Conservation (phyloP, 768 basidiomycete species). For the Naematelia aurantialba region DNA sequence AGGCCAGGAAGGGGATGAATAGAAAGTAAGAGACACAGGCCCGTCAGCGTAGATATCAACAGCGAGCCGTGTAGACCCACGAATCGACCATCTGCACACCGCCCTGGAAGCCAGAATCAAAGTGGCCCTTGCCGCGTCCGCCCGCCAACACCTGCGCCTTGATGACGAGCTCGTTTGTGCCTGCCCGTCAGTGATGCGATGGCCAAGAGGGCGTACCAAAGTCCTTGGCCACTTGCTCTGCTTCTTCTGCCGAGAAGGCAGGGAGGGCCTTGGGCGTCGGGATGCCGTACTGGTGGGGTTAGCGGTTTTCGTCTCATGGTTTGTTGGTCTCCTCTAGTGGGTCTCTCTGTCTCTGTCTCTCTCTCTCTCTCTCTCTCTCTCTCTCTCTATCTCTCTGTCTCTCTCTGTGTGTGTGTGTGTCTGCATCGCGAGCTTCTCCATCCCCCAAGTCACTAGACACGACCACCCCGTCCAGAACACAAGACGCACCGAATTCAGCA, state of each 20-base stretch:
- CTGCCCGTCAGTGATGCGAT: constrained; percentile 54
- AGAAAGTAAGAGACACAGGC: too few species aligned
- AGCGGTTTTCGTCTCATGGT: background rate
- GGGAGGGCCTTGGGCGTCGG: constrained; percentile 86
- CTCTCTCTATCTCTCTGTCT: background rate
- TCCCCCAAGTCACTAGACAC: background rate
- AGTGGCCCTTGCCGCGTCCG: constrained; percentile 95
- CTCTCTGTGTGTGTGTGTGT: background rate
- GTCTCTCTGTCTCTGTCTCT: background rate
- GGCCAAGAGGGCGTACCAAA: constrained; percentile 74
- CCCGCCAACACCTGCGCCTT: constrained; percentile 99
- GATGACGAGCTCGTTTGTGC: constrained; percentile 76
- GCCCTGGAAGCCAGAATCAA: constrained; percentile 86
- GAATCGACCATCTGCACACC: constrained; percentile 91
- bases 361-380: background rate
- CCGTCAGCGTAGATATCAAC: too few species aligned
- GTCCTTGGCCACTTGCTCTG: constrained; percentile 77
- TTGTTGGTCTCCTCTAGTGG: background rate
- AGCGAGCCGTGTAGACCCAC: constrained; percentile 52
- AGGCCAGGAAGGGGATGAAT: constrained; percentile 2
- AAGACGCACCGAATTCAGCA: constrained; percentile 77
- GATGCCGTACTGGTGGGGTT: constrained; percentile 73
- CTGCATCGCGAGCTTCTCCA: background rate
- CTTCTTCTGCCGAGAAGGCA: constrained; percentile 85
- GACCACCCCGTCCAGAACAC: background rate